A percentile compares a stretch with the other conserved stretches of the same genome.
These are phyloP conservation scores for Moringa oleifera DNA, from an alignment of 345 rosid species.

Conservation along the genomic window DNA sequence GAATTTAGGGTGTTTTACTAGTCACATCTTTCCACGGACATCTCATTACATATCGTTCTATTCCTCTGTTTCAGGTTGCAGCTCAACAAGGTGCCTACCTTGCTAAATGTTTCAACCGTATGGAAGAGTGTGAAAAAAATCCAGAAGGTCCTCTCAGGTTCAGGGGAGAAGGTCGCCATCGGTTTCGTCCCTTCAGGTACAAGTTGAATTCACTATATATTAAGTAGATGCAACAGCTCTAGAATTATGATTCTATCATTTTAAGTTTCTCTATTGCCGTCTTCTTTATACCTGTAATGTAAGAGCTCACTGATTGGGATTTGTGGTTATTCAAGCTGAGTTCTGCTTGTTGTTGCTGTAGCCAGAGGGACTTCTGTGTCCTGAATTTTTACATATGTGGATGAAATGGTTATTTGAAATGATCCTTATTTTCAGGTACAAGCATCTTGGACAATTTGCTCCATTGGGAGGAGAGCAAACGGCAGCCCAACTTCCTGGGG, in stretches of 20 bases:
- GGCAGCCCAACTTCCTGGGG: constrained; percentile 97
- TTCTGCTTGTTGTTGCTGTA: too few species aligned
- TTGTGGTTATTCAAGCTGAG: too few species aligned
- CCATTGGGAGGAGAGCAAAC: constrained; percentile 98
- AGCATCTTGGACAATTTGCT: constrained; percentile 92
- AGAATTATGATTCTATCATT: too few species aligned
- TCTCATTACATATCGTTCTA: not conserved
- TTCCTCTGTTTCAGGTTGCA: constrained; percentile 55
- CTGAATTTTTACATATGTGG: too few species aligned
- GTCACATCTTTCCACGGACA: not conserved
- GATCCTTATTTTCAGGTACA: constrained; percentile 42
- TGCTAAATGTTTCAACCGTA: constrained; percentile 90
- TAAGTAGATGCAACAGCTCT: too few species aligned
- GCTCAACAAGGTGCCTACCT: constrained; percentile 91
- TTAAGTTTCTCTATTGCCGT: too few species aligned
- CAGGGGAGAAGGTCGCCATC: constrained; percentile 94
- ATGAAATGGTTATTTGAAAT: not conserved
- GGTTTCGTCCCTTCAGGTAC: constrained; percentile 92
- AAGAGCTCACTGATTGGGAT: too few species aligned
- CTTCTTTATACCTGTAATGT: too few species aligned
- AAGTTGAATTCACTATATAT: not conserved
- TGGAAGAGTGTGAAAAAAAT: constrained; percentile 73
- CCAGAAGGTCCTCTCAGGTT: constrained; percentile 96
- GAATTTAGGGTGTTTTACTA: not conserved
- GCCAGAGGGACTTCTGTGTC: too few species aligned